Evolutionary conservation across 2,329 filamentous ascomycete genomes (phyloP).

Genomic region (Alternaria sp.): DNA sequence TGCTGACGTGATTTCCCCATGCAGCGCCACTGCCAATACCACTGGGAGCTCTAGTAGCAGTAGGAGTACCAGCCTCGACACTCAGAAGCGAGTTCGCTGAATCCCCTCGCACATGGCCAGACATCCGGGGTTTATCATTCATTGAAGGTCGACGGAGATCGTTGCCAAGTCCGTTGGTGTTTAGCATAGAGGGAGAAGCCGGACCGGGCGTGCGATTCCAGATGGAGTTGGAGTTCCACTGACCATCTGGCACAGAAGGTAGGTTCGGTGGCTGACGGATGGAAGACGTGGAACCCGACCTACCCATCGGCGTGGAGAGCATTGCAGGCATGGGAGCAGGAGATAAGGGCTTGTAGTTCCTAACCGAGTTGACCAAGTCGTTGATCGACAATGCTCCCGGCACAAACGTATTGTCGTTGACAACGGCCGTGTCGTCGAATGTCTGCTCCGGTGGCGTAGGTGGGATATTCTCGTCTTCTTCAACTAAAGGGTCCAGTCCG

Average conservation of each 20-base stretch:
- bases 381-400: slow-evolving; percentile 38
- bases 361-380: slow-evolving; percentile 47
- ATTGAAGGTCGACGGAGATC: slow-evolving; percentile 40
- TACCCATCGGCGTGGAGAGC: slow-evolving; percentile 42
- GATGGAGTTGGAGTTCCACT: slow-evolving; percentile 44
- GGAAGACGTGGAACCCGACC: slow-evolving; percentile 43
- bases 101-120: slow-evolving; percentile 52
- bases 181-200: slow-evolving; percentile 35
- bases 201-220: slow-evolving; percentile 46
- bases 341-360: slow-evolving; percentile 43
- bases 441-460: slow-evolving; percentile 56
- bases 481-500: slow-evolving; percentile 47
- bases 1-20: slow-evolving; percentile 38
- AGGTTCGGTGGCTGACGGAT: slow-evolving; percentile 43
- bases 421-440: slow-evolving; percentile 49
- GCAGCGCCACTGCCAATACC: slow-evolving; percentile 36
- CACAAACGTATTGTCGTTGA: slow-evolving; percentile 40
- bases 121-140: slow-evolving; percentile 38
- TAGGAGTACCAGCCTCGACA: slow-evolving; percentile 27
- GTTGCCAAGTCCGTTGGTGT: slow-evolving; percentile 17
- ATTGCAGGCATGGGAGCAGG: slow-evolving; percentile 33
- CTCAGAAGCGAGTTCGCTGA: slow-evolving; percentile 52
- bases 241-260: slow-evolving; percentile 46
- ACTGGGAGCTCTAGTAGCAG: slow-evolving; percentile 16
- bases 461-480: slow-evolving; percentile 53